Conservation (phyloP, 176 grass and related monocot species). For the Otatea glauca region DNA sequence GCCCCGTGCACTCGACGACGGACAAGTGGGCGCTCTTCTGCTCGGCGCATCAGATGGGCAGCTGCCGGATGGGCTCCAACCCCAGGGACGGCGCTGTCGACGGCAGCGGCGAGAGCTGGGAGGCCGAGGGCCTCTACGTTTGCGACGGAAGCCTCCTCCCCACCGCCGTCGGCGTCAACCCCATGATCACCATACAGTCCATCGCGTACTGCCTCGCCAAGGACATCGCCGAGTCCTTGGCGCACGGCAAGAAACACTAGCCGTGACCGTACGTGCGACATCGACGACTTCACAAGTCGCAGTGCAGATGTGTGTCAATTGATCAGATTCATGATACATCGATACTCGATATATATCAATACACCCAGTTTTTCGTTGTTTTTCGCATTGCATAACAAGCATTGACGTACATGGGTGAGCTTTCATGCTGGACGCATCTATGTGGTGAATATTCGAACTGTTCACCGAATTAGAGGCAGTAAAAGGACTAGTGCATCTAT, state of each 20-base stretch:
- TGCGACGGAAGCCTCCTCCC: constrained; percentile 85
- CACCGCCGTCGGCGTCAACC: constrained; percentile 81
- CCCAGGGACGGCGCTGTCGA: constrained; percentile 62
- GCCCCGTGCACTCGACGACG: constrained; percentile 30
- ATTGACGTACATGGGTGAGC: too few species aligned
- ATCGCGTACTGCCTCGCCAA: constrained; percentile 69
- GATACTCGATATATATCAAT: neutral
- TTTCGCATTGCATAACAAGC: neutral
- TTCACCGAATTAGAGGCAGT: too few species aligned
- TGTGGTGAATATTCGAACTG: too few species aligned
- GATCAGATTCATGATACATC: neutral
- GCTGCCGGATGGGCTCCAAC: constrained; percentile 78
- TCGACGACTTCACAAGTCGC: neutral
- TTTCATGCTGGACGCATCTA: too few species aligned
- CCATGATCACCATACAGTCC: constrained; percentile 94
- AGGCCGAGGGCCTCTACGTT: constrained; percentile 74
- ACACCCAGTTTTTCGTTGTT: neutral
- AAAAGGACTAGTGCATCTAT: too few species aligned
- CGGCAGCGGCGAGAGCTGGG: constrained; percentile 72
- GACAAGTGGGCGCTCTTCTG: constrained; percentile 55
- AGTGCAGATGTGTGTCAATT: neutral
- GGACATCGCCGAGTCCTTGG: constrained; percentile 47
- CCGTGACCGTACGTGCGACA: neutral
- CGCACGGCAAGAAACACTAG: constrained; percentile 9
- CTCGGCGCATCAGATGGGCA: constrained; percentile 93